Base-by-base conservation (phyloP, 129 eudicot species). In the Helianthus tuberosus region DNA sequence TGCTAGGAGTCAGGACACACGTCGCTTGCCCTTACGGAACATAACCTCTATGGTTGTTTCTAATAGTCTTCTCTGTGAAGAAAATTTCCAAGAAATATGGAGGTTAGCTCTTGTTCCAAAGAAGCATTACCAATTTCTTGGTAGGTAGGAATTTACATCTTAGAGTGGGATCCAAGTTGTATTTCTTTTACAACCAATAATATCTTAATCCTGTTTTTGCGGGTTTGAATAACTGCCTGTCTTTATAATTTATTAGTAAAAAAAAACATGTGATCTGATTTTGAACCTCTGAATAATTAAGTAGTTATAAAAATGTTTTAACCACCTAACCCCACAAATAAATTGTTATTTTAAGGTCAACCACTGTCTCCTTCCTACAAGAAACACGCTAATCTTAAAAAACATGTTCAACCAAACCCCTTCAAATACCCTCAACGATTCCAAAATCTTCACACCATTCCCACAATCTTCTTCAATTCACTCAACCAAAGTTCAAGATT, bases 91-190 rank as follows among this genome's bases (percentile, higher is more conserved):
- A 58, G 69, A 65, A 23, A 15, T 53, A 12, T 23, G 60, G 20
- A 66, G 27, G 4, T 75, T 53, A 4, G 43, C 32, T 48, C 71
- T 83, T 62, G 83, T 84, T n/a, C 75, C 95, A 16, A 20, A 84
- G 68, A 82, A 84, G 72, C 73, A 46, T 89, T 5, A 52, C 84
- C 71, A 80, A 68, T 77, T 90, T 49, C 98, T 93, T 64, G 86
- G 85, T 8, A 84, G 98, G 53, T 93, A 96, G 96, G 98, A 92
- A 58, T 3, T 3, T 32, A 32, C 36, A 32, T 32, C 82, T 93
- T 81, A 86, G 8, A 82, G 69, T 23, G 84, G 88, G 8, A 89
- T 89, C 48, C 84, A 86, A 76, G 90, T 85, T 80, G 92, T 15
- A 78, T 86, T 65, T 85, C 87, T 27, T 63, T 89, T 68, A 71